Evolutionary conservation across 2,329 filamentous ascomycete species (phyloP).

Genomic region (Hysterium pulicare): DNA sequence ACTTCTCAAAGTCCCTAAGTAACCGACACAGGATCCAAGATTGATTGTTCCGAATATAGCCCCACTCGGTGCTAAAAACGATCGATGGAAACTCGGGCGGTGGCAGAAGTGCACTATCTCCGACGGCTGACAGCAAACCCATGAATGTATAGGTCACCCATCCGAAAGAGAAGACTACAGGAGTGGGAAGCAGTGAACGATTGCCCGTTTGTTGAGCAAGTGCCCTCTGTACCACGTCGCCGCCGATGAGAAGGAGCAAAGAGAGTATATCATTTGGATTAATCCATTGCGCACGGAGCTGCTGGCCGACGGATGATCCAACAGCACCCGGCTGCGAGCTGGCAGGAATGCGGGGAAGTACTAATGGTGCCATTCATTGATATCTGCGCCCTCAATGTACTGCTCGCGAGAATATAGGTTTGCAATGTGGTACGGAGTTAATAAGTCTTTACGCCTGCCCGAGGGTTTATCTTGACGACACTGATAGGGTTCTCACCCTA

Average conservation of each 20-base stretch:
- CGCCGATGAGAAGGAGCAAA: slow-evolving; percentile 12
- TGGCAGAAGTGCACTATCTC: slow-evolving; percentile 16
- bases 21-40: slow-evolving; percentile 13
- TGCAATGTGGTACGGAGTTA: too few species aligned
- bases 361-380: too few species aligned
- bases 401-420: too few species aligned
- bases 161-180: slow-evolving; percentile 21
- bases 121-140: slow-evolving; percentile 11
- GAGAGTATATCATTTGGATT: slow-evolving; percentile 10
- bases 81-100: slow-evolving; percentile 9
- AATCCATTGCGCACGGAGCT: too few species aligned
- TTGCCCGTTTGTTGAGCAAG: slow-evolving; percentile 18
- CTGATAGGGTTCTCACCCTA: too few species aligned
- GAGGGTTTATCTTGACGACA: too few species aligned
- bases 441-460: too few species aligned
- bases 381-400: too few species aligned
- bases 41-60: slow-evolving; percentile 10
- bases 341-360: too few species aligned
- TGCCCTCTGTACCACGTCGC: slow-evolving; percentile 11
- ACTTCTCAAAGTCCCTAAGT: slow-evolving; percentile 14
- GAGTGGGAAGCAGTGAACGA: slow-evolving; percentile 13
- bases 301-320: too few species aligned
- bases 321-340: too few species aligned
- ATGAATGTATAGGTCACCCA: slow-evolving; percentile 16
- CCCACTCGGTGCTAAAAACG: slow-evolving; percentile 12